Percentiles rank a stretch among this genome's conserved stretches.
These are phyloP conservation scores for Sistotremastrum niveocremeum DNA, from an alignment of 768 basidiomycete species.

Conservation along the genomic window DNA sequence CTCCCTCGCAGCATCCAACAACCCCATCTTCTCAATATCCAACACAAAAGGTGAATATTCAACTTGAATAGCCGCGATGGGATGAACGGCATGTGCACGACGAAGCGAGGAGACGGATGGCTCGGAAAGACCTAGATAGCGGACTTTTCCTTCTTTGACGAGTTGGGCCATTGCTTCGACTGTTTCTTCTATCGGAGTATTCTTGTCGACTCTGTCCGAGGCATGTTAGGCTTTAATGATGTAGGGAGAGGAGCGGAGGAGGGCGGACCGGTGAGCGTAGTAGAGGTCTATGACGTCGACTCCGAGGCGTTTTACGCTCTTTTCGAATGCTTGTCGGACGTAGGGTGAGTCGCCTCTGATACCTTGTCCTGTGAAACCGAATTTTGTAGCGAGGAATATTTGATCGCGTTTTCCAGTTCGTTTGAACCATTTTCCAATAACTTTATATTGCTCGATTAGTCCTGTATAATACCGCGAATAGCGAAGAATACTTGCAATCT, in stretches of 20 bases:
- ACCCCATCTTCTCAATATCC: slow-evolving; percentile 28
- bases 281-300: slow-evolving; percentile 32
- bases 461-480: too few relatives aligned
- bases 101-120: slow-evolving; percentile 12
- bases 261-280: slow-evolving; percentile 29
- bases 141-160: slow-evolving; percentile 21
- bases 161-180: slow-evolving; percentile 19
- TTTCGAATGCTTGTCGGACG: slow-evolving; percentile 23
- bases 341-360: slow-evolving; percentile 29
- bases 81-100: slow-evolving; percentile 27
- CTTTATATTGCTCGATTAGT: too few relatives aligned
- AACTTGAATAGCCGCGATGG: slow-evolving; percentile 30
- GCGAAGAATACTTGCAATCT: too few relatives aligned
- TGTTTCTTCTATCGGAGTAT: slow-evolving; percentile 32
- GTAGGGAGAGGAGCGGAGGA: not conserved
- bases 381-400: slow-evolving; percentile 54
- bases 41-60: slow-evolving; percentile 32
- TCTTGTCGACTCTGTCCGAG: slow-evolving; percentile 24
- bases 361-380: slow-evolving; percentile 20
- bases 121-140: slow-evolving; percentile 14
- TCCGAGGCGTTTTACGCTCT: slow-evolving; percentile 28
- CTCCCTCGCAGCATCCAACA: slow-evolving; percentile 29
- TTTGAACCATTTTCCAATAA: slow-evolving; percentile 25
- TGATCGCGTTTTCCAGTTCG: slow-evolving; percentile 34
- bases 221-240: not conserved